Conservation (phyloP, 345 rosid genomes). For the Salix purpurea region DNA sequence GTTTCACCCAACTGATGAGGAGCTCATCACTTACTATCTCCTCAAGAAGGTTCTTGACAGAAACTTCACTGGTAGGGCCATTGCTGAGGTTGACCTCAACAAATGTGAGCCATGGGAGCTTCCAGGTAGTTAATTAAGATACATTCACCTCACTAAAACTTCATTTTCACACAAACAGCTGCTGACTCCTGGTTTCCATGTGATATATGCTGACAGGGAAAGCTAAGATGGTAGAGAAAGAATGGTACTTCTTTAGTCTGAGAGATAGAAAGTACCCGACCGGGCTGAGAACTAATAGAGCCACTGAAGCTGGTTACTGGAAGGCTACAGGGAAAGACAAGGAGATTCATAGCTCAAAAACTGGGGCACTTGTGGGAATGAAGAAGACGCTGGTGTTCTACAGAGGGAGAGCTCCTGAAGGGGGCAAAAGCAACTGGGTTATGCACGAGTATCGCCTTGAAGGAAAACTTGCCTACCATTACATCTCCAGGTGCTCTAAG, state of each 20-base stretch:
- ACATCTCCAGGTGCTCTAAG: constrained; percentile 69
- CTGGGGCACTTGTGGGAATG: constrained; percentile 80
- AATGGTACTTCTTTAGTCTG: constrained; percentile 87
- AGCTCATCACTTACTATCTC: constrained; percentile 83
- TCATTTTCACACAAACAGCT: background rate
- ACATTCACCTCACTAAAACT: background rate
- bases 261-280: constrained; percentile 92
- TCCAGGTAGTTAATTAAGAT: constrained; percentile 56
- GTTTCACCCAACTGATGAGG: constrained; percentile 94
- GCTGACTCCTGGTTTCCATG: background rate
- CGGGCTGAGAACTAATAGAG: constrained; percentile 88
- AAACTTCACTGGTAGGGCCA: constrained; percentile 65
- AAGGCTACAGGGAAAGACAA: constrained; percentile 94
- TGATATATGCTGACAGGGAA: constrained; percentile 40
- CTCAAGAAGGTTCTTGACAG: constrained; percentile 76
- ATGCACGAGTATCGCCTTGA: constrained; percentile 98
- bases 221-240: constrained; percentile 94
- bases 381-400: constrained; percentile 90
- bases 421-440: constrained; percentile 90
- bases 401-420: constrained; percentile 90
- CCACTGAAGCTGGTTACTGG: constrained; percentile 97
- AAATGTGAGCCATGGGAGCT: constrained; percentile 98
- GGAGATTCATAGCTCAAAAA: constrained; percentile 84
- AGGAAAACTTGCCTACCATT: constrained; percentile 83
- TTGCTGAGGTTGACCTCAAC: constrained; percentile 89